Evolutionary conservation across 2,329 filamentous ascomycete genomes (phyloP), one percentile per base, ranked within the genome.

Genomic region (Eutypella sp.): DNA sequence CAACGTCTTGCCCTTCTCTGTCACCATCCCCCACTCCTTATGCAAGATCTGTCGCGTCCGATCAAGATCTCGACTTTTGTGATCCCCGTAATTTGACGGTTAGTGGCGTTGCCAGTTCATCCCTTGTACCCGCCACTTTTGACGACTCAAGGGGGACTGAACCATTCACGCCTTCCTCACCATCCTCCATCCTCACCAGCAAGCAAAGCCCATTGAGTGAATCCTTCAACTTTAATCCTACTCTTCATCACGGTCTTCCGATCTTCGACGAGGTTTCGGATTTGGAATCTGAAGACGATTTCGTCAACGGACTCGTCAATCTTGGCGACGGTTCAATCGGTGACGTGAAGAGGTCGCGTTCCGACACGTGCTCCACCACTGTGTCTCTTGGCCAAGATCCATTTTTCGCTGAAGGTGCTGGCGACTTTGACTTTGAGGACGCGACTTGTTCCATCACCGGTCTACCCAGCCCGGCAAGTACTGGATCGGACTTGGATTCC

Each of bases 31-130:
- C 90, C 16, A 87, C 88, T 40, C 88, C 89, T 24, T 84, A 88
- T 53, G 83, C 88, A 56, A 75, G 79, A 58, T 82, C 87, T 46
- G 72, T 84, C 63, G 72, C 78, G 39, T 82, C 82, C 2, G 85
- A 89, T 61, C 75, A 79, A 55, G 85, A 89, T 65, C 78, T 89
- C 56, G 85, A 89, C 69, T 95, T 93, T 66, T 96, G 92, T 68
- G 91, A 96, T 63, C 91, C 92, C 27, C 84, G 91, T 61, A 89
- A 95, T 63, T 73, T 96, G 53, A 95, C 87, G 18, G 88, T 96
- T 34, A 69, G 69, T 23, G 76, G 72, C 60, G 67, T 75, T 45
- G 66, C 72, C 50, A 76, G 72, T 57, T 65, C 74, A 33, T 74
- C 70, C 8, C 62, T 76, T 19, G 75, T 78, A 49, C 73, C 87